Evolutionary conservation across 2,329 filamentous ascomycete species (phyloP).

Genomic region (Penicillium decumbens): DNA sequence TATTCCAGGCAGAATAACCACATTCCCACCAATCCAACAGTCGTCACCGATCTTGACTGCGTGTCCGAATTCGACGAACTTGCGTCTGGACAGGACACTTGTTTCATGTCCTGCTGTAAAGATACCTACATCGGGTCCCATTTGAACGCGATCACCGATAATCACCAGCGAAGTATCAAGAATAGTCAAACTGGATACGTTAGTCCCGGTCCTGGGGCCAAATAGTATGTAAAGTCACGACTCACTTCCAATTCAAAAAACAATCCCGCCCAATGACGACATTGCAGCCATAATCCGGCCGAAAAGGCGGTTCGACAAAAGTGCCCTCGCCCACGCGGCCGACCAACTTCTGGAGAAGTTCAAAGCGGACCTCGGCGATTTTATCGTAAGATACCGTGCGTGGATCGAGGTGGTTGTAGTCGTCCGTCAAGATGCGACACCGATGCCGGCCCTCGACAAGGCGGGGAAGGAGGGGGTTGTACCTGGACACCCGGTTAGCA

Average conservation of each 20-base stretch:
- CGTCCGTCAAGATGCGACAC: slow-evolving; percentile 23
- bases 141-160: slow-evolving; percentile 52
- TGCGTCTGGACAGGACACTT: slow-evolving; percentile 46
- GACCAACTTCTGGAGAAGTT: slow-evolving; percentile 26
- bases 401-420: slow-evolving; percentile 30
- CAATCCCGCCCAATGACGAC: slow-evolving; percentile 28
- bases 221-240: neutral
- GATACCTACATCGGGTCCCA: slow-evolving; percentile 52
- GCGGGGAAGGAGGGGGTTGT: slow-evolving; percentile 27
- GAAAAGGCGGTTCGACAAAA: slow-evolving; percentile 32
- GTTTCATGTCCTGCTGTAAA: slow-evolving; percentile 53
- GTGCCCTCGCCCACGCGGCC: slow-evolving; percentile 29
- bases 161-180: slow-evolving; percentile 52
- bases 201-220: neutral
- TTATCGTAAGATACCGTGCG: slow-evolving; percentile 26
- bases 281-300: slow-evolving; percentile 34
- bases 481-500: slow-evolving; percentile 14
- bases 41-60: slow-evolving; percentile 48
- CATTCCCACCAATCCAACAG: slow-evolving; percentile 50
- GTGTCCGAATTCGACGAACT: slow-evolving; percentile 49
- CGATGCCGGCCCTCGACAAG: slow-evolving; percentile 29
- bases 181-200: slow-evolving; percentile 49
- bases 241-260: slow-evolving; percentile 34
- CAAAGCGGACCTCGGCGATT: slow-evolving; percentile 23
- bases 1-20: slow-evolving; percentile 42